Base-by-base conservation (phyloP, 352 stramenopile genomes). In the Phytophthora sansomeana region DNA sequence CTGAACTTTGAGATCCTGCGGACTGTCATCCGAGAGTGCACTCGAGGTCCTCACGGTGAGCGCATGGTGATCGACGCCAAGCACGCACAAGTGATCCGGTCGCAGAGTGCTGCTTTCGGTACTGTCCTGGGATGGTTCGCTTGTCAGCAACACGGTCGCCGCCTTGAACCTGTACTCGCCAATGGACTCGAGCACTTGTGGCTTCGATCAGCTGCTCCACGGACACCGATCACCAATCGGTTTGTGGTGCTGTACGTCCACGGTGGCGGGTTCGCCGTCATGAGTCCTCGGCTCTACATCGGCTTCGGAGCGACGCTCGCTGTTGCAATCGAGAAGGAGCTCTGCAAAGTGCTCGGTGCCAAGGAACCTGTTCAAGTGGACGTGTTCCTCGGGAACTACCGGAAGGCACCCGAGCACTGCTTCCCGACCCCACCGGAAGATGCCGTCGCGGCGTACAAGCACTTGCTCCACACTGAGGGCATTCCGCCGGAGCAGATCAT, bases 171-270 rank as follows among this genome's bases (percentile, higher is more conserved):
- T 16, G 62, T 82, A 14, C 52, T 72, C 26, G 28, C 67, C 26
- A 75, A 81, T 29, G 67, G 58, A 2, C 66, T 85, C 0, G 70
- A 81, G 29, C 77, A 85, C 21, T 47, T 81, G 21, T 85, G 77
- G 77, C 63, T 85, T 14, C 67, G 64, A 28, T 68, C 56, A 4
- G 17, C 47, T n/a, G 17, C 38, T 17, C 29, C 63, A 17, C 26
- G 13, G 5, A 64, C 30, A 11, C 19, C 28, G 7, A 43, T 51
- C 11, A 56, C 59, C 10, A 73, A 78, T 14, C 65, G 66, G 6
- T 61, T 63, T 3, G 73, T 85, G 14, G 69, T 91, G 52, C 70
- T 91, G 6, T 89, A 80, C 64, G 75, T 77, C 50, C 82, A 91
- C 41, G 82, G 82, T 16, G 82, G 80, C 13, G 80, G 76, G 24